phyloP scores from a whole-genome alignment of 441 rosid genomes.

The Adansonia madagascariensis region DNA sequence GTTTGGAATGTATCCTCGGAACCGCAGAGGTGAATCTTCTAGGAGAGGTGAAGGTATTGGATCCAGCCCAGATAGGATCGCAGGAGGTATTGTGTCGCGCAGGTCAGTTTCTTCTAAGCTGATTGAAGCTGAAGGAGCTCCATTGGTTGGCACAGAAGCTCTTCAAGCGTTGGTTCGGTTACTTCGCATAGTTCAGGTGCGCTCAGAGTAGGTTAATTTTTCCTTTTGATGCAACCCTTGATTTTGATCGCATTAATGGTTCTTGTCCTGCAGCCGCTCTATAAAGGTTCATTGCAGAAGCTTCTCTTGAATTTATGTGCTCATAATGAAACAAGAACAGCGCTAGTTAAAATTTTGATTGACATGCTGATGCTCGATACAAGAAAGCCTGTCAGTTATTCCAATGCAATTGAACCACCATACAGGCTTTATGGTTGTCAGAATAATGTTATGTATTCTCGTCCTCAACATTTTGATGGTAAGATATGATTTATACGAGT shows the following conservation, averaged over 20 bases:
- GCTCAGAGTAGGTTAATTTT: background rate
- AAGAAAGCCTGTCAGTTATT: slow-evolving; percentile 51
- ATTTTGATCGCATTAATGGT: slow-evolving; percentile 25
- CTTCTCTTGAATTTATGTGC: slow-evolving; percentile 93
- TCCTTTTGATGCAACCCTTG: slow-evolving; percentile 3
- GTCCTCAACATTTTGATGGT: slow-evolving; percentile 94
- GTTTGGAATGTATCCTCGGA: slow-evolving; percentile 95
- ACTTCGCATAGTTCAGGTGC: slow-evolving; percentile 95
- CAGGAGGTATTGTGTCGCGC: slow-evolving; percentile 60
- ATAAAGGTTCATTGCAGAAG: slow-evolving; percentile 93
- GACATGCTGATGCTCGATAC: slow-evolving; percentile 88
- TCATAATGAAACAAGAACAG: slow-evolving; percentile 82
- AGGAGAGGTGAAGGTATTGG: slow-evolving; percentile 83
- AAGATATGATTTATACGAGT: slow-evolving; percentile 26
- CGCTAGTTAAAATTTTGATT: slow-evolving; percentile 81
- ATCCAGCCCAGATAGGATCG: slow-evolving; percentile 68
- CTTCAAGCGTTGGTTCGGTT: slow-evolving; percentile 87
- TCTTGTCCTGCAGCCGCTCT: slow-evolving; percentile 73
- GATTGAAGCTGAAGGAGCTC: slow-evolving; percentile 91
- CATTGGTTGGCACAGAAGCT: slow-evolving; percentile 81
- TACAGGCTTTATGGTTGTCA: slow-evolving; percentile 95
- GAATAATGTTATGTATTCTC: slow-evolving; percentile 91
- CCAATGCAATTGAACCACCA: slow-evolving; percentile 65
- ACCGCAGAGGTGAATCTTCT: slow-evolving; percentile 94
- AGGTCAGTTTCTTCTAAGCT: slow-evolving; percentile 69